A percentile compares a stretch with the other conserved stretches of the same genome.
Conservation (phyloP, 225 moss, liverwort and hornwort genomes). For the Marchantia paleacea region DNA sequence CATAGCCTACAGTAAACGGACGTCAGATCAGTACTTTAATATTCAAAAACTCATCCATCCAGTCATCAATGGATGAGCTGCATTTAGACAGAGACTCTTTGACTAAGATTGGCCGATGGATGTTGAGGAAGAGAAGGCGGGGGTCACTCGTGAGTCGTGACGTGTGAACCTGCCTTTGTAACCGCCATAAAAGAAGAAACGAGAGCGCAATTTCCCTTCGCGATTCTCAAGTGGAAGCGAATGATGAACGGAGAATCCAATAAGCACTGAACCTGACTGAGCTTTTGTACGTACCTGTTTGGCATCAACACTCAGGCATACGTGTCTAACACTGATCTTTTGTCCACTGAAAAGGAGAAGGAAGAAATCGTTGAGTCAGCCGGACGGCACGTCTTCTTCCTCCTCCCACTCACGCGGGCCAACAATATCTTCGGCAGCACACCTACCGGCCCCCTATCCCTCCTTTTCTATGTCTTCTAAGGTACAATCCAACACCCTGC, state of each 20-base stretch:
- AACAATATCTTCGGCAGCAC: background rate
- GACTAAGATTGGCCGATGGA: background rate
- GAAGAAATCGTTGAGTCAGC: background rate
- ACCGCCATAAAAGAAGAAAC: conserved; percentile 8
- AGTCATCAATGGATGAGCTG: background rate
- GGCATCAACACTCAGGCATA: background rate
- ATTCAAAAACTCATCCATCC: background rate
- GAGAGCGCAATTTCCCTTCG: background rate
- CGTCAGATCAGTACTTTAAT: background rate
- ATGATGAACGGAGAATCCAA: conserved; percentile 1
- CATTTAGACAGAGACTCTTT: background rate
- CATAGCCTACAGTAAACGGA: background rate
- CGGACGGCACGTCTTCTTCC: conserved; percentile 3
- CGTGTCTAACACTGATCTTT: background rate
- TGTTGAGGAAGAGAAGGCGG: background rate
- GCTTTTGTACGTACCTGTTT: background rate
- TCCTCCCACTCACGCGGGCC: background rate
- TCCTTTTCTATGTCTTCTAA: background rate
- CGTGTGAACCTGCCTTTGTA: conserved; percentile 6
- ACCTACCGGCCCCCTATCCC: background rate
- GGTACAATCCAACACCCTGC: background rate
- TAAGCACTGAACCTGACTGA: background rate
- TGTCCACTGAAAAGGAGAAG: background rate
- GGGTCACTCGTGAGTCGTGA: background rate
- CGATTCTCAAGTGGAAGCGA: background rate